These are phyloP conservation scores for Incumbomyces lentus DNA, from an alignment of 2,329 filamentous ascomycete species.

Conservation along the genomic window DNA sequence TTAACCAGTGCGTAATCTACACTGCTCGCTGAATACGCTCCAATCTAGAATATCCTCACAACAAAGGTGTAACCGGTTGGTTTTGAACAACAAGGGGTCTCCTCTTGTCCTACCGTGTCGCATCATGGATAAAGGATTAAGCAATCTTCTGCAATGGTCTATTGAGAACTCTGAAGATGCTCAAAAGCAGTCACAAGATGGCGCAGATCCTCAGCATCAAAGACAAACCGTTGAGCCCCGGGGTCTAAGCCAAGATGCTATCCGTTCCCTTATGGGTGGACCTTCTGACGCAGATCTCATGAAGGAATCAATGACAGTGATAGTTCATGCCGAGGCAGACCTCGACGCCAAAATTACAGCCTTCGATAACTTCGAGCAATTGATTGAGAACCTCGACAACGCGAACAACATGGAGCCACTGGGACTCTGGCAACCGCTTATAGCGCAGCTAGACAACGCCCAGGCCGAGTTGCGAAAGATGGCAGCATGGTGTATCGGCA, in stretches of 20 bases:
- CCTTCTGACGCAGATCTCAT: conserved; percentile 88
- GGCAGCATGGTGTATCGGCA: conserved; percentile 91
- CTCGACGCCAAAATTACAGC: conserved; percentile 70
- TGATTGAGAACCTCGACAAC: conserved; percentile 89
- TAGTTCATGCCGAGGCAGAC: conserved; percentile 54
- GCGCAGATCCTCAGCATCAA: conserved; percentile 5
- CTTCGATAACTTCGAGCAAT: conserved; percentile 90
- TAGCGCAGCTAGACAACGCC: conserved; percentile 56
- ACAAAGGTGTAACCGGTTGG: too few relatives aligned
- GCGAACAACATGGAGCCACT: conserved; percentile 82
- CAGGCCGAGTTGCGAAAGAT: conserved; percentile 66
- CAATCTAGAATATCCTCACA: too few relatives aligned
- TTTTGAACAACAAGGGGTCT: too few relatives aligned
- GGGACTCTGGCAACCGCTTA: conserved; percentile 69
- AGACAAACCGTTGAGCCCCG: conserved; percentile 24
- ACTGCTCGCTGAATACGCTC: too few relatives aligned
- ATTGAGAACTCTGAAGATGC: conserved; percentile 48
- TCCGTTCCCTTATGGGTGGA: conserved; percentile 68
- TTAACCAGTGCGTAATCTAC: too few relatives aligned
- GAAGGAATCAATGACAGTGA: conserved; percentile 69
- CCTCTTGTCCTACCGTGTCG: too few relatives aligned
- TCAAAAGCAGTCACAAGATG: conserved; percentile 3
- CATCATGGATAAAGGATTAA: conserved; percentile 52
- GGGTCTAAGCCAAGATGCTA: conserved; percentile 56
- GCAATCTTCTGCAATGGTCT: conserved; percentile 71